A percentile compares a stretch with the other conserved stretches of the same genome.
phyloP scores from a whole-genome alignment of 306 rosid species.

The Carpinus fangiana region DNA sequence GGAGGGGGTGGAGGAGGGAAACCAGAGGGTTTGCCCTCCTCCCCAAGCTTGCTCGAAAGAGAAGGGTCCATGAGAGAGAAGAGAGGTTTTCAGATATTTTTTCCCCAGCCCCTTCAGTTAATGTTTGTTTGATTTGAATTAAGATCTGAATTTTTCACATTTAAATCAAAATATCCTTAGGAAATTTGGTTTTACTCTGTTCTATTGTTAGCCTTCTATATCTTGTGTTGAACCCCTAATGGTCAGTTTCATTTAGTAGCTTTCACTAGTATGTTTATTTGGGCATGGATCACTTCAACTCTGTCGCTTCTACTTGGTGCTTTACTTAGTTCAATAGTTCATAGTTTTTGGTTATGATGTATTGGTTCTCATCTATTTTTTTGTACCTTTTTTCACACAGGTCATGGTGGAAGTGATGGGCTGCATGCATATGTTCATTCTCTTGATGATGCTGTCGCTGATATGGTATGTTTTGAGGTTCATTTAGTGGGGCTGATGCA shows the following conservation, averaged over 20 bases:
- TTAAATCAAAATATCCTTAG: not conserved
- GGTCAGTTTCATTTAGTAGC: not conserved
- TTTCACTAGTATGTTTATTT: not conserved
- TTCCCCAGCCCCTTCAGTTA: too few relatives aligned
- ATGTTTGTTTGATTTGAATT: constrained; percentile 9
- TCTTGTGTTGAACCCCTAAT: not conserved
- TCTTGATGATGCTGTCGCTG: constrained; percentile 82
- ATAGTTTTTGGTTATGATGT: not conserved
- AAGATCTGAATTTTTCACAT: not conserved
- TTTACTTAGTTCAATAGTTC: not conserved
- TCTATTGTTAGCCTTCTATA: not conserved
- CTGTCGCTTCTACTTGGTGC: not conserved
- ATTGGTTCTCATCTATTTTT: constrained; percentile 17
- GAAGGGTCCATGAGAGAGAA: too few relatives aligned
- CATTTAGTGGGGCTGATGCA: not conserved
- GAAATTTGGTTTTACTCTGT: not conserved
- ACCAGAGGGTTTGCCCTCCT: too few relatives aligned
- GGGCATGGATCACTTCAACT: constrained; percentile 2
- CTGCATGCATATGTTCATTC: constrained; percentile 89
- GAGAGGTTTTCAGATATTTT: too few relatives aligned
- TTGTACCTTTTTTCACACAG: constrained; percentile 32
- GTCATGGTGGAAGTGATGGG: constrained; percentile 98
- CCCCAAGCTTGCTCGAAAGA: too few relatives aligned
- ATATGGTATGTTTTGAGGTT: constrained; percentile 56
- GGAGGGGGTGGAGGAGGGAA: too few relatives aligned